A percentile compares a stretch with the other conserved stretches of the same genome.
phyloP scores from a whole-genome alignment of 495 filamentous ascomycete species.

The Trichoderma asperelloides region DNA sequence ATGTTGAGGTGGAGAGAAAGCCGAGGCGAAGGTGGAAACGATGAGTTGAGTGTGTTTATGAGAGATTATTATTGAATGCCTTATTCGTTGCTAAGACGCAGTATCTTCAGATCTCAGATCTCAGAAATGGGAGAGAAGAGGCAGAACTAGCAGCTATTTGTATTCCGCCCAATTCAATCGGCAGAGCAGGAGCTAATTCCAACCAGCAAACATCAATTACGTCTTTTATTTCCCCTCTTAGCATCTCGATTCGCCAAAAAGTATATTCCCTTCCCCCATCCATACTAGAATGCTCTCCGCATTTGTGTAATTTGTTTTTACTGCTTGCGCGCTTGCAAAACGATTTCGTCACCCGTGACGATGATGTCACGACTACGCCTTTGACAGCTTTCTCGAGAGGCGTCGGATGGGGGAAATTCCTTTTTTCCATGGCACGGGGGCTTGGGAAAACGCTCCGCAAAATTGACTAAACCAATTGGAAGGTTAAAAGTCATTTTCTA shows the following conservation, averaged over 20 bases:
- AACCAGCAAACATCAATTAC: no score
- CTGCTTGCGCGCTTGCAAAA: background rate
- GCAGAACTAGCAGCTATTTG: background rate
- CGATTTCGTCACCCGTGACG: conserved; percentile 15
- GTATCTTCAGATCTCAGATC: no score
- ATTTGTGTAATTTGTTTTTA: no score
- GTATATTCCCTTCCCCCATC: background rate
- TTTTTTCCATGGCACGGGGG: background rate
- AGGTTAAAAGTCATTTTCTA: no score
- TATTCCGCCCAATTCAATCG: background rate
- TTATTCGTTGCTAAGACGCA: no score
- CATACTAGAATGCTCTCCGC: background rate
- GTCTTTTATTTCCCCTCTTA: background rate
- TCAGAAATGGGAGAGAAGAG: background rate
- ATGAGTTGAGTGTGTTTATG: background rate
- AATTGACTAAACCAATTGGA: background rate
- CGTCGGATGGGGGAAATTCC: background rate
- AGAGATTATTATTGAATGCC: no score
- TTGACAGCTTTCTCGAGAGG: background rate
- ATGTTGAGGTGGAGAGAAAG: conserved; percentile 28
- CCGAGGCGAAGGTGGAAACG: conserved; percentile 1
- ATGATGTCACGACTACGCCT: conserved; percentile 27
- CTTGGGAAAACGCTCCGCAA: background rate
- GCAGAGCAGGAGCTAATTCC: background rate
- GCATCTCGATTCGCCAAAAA: background rate